These are phyloP conservation scores for Cephalotrichum gorgonifer DNA, from an alignment of 2,329 filamentous ascomycete genomes.

Conservation along the genomic window DNA sequence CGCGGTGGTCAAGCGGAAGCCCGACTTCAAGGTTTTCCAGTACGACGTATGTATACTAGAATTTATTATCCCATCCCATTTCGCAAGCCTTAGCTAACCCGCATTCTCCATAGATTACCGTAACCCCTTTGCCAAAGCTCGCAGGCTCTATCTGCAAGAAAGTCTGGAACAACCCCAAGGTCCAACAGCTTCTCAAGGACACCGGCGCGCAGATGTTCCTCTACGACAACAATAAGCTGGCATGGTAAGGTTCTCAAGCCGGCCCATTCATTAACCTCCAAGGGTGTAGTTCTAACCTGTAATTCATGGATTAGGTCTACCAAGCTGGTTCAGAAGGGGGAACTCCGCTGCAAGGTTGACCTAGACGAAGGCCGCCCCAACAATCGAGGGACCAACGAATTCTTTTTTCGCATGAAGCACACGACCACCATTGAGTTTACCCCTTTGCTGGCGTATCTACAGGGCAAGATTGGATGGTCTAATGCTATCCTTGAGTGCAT, in stretches of 20 bases:
- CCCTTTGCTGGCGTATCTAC: slow-evolving; percentile 56
- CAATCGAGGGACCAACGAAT: slow-evolving; percentile 31
- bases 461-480: slow-evolving; percentile 48
- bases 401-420: slow-evolving; percentile 50
- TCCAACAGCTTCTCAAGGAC: slow-evolving; percentile 43
- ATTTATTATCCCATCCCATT: background rate
- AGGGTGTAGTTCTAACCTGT: too few relatives aligned
- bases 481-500: slow-evolving; percentile 66
- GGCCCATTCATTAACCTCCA: too few relatives aligned
- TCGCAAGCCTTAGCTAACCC: background rate
- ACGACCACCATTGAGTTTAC: slow-evolving; percentile 61
- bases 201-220: slow-evolving; percentile 44
- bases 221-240: slow-evolving; percentile 75
- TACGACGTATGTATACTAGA: slow-evolving; percentile 62
- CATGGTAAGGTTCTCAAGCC: slow-evolving; percentile 59
- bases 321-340: slow-evolving; percentile 29
- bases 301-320: slow-evolving; percentile 29
- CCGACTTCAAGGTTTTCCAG: slow-evolving; percentile 58
- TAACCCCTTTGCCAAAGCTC: slow-evolving; percentile 6
- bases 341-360: slow-evolving; percentile 53
- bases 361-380: slow-evolving; percentile 56
- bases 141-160: slow-evolving; percentile 55
- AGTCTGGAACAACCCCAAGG: slow-evolving; percentile 58
- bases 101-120: slow-evolving; percentile 5
- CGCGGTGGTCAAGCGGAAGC: slow-evolving; percentile 48